A percentile compares a stretch with the other conserved stretches of the same genome.
Evolutionary conservation across 2,329 filamentous ascomycete genomes (phyloP).

Genomic region (Aureobasidium melanogenum): DNA sequence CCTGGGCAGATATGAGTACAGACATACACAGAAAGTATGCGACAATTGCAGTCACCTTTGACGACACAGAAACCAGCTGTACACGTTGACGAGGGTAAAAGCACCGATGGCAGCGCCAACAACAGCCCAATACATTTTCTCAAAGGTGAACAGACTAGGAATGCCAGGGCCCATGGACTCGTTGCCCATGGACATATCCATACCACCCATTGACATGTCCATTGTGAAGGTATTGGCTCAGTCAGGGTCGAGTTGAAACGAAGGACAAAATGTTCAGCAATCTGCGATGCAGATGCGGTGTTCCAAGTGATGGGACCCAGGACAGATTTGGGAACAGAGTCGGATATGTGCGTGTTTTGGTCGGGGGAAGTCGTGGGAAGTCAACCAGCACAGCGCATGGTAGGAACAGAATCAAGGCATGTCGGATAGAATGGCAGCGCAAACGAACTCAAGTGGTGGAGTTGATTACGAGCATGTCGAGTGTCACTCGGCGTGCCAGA

Average conservation of each 20-base stretch:
- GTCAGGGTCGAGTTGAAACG: neutral
- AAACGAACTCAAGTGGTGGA: neutral
- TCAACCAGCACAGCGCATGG: neutral
- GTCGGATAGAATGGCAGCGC: neutral
- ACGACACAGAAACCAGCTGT: conserved; percentile 40
- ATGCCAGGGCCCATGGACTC: conserved; percentile 36
- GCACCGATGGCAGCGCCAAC: conserved; percentile 37
- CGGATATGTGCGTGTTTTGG: neutral
- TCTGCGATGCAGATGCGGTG: neutral
- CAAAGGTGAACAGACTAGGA: conserved; percentile 38
- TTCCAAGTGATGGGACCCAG: neutral
- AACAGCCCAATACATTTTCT: conserved; percentile 46
- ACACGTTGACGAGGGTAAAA: conserved; percentile 36
- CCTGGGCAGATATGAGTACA: conserved; percentile 24
- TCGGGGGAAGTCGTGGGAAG: neutral
- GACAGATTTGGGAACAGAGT: neutral
- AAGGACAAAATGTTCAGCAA: neutral
- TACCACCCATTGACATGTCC: conserved; percentile 22
- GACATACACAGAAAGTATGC: neutral
- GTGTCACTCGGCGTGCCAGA: neutral
- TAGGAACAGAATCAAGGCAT: neutral
- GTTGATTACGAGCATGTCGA: neutral
- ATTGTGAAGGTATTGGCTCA: neutral
- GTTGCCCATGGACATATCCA: conserved; percentile 31
- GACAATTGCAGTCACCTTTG: conserved; percentile 35